phyloP scores from a whole-genome alignment of 768 basidiomycete species.

The Agrocybe pediades region DNA sequence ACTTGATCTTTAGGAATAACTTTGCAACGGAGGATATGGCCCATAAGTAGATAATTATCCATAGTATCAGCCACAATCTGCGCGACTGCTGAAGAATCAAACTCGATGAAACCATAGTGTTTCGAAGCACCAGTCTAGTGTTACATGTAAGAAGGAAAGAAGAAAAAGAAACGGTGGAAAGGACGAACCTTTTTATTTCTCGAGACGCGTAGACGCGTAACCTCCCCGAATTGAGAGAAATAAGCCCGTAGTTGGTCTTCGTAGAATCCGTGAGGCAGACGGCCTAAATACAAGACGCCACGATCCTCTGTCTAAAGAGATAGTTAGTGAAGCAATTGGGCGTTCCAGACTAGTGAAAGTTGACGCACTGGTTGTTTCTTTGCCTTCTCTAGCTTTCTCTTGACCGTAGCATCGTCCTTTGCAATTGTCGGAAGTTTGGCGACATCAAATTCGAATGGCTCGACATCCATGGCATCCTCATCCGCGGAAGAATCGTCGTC shows the following conservation, averaged over 20 bases:
- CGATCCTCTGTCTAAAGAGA: constrained; percentile 53
- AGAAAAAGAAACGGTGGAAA: not conserved
- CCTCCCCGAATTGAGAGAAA: constrained; percentile 92
- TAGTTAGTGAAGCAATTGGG: too few species aligned
- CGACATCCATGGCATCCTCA: constrained; percentile 51
- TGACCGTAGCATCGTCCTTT: constrained; percentile 84
- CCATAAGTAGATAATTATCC: constrained; percentile 97
- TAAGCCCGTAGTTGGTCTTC: constrained; percentile 93
- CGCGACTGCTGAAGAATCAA: constrained; percentile 85
- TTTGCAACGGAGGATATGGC: constrained; percentile 91
- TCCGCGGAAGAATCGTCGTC: constrained; percentile 83
- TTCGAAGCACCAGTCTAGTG: constrained; percentile 90
- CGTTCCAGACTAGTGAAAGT: not conserved
- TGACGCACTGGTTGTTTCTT: constrained; percentile 66
- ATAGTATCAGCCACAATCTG: constrained; percentile 97
- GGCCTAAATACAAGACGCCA: constrained; percentile 87
- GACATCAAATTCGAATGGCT: constrained; percentile 61
- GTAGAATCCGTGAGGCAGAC: constrained; percentile 96
- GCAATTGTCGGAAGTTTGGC: constrained; percentile 80
- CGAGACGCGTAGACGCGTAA: constrained; percentile 86
- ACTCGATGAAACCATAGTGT: constrained; percentile 97
- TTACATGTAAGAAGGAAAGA: not conserved
- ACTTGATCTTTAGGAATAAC: constrained; percentile 87
- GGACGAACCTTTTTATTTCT: constrained; percentile 83
- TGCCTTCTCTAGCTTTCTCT: constrained; percentile 60